Base-by-base conservation (phyloP, 2,329 filamentous ascomycete genomes). In the Botrytis hyacinthi region DNA sequence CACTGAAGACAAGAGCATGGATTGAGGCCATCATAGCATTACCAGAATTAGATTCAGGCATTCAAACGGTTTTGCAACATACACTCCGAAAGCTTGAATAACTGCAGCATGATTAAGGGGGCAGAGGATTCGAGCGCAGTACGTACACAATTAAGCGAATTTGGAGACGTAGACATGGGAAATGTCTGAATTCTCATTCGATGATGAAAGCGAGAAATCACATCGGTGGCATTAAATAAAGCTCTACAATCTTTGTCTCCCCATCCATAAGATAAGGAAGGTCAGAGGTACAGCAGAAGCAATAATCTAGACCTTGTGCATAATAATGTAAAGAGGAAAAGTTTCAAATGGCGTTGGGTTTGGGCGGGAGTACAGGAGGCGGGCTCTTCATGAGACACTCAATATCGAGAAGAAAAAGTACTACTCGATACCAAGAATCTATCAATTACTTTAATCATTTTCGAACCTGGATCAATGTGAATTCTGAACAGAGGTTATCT, bases 61-160 rank as follows among this genome's bases (percentile, higher is more conserved):
- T 91, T 75, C 83, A 83, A 73, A 84, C 83, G 12, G 89, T 91
- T 1, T 76, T 91, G 76, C 84, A 87, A 77, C 84, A 88, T 77
- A 88, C 77, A 8, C 32, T 77, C 37, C 69, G 76, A 61, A 81
- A 79, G 72, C 68, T 81, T 40, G 76, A 78, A 20, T 76, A 66
- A 75, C n/a, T 1, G 10, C 18, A 20, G 18, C 7, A 29, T 48
- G 12, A 60, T 29, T 32, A 14, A 26, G 7, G 12, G 35, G 20
- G 14, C 32, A 48, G 40, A 44, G 18, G 40, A 44, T n/a, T 16
- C 46, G 14, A 51, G 14, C 35, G 16, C 7, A 54, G 16, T 18
- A 67, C 35, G 18, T 10, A 40, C 35, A 42, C 12, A 29, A 5
- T 22, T 16, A 16, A 10, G 65, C 32, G 46, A 35, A 67, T 12